These are phyloP conservation scores for Cucurbita pepo DNA, from an alignment of 306 rosid genomes.

Conservation along the genomic window DNA sequence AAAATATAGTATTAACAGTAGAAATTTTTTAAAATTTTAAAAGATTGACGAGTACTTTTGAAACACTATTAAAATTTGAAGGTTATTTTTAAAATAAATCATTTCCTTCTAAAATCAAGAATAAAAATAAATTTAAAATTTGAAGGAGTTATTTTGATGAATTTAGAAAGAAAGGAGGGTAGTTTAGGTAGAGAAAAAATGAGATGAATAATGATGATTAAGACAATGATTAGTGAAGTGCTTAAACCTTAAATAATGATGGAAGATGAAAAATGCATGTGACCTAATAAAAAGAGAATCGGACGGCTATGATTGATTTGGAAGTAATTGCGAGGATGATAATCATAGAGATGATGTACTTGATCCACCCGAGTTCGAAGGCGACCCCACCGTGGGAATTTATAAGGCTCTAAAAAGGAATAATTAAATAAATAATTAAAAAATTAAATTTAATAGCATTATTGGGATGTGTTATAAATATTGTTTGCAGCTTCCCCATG, in stretches of 20 bases:
- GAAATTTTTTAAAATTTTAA: no score
- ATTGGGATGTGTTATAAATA: neutral
- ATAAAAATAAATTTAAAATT: no score
- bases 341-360: neutral
- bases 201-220: neutral
- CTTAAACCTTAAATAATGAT: neutral
- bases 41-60: no score
- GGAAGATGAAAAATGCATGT: neutral
- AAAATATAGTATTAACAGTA: no score
- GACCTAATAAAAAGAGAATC: neutral
- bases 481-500: conserved; percentile 3
- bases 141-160: no score
- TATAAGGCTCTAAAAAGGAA: neutral
- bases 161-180: neutral
- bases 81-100: no score
- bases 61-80: no score
- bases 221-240: neutral
- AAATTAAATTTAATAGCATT: neutral
- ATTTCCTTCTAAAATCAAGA: no score
- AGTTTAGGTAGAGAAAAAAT: neutral
- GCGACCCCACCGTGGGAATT: neutral
- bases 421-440: neutral
- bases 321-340: neutral
- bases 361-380: neutral
- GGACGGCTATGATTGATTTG: neutral